Evolutionary conservation across 768 basidiomycete species (phyloP).

Genomic region (Tulasnella sp.): DNA sequence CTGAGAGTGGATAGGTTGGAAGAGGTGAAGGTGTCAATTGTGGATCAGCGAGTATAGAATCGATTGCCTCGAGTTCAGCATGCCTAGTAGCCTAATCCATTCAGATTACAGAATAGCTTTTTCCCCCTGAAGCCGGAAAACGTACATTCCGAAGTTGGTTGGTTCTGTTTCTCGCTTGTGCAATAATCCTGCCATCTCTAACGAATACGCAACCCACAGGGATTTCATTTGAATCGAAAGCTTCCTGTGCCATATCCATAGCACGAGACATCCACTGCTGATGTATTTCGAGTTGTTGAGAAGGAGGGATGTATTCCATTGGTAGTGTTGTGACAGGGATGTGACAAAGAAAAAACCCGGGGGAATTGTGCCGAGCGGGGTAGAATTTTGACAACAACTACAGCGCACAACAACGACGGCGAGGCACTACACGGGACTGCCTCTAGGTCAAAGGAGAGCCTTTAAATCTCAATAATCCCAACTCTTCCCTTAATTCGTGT

Average conservation of each 20-base stretch:
- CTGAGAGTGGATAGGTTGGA: constrained; percentile 49
- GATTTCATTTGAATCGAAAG: constrained; percentile 71
- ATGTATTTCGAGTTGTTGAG: constrained; percentile 29
- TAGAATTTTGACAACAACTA: too few relatives aligned
- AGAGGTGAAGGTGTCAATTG: constrained; percentile 21
- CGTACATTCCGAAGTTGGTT: constrained; percentile 85
- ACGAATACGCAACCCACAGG: constrained; percentile 97
- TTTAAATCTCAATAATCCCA: too few relatives aligned
- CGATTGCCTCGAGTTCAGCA: constrained; percentile 94
- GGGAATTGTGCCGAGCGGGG: too few relatives aligned
- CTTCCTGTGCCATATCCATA: constrained; percentile 73
- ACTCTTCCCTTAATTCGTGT: too few relatives aligned
- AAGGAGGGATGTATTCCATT: constrained; percentile 23
- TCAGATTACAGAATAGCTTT: constrained; percentile 1
- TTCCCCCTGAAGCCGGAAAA: not conserved
- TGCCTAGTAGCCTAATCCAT: constrained; percentile 74
- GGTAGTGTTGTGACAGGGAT: too few relatives aligned
- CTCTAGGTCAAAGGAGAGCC: too few relatives aligned
- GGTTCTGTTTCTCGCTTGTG: constrained; percentile 81
- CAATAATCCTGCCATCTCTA: constrained; percentile 59
- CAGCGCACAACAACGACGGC: too few relatives aligned
- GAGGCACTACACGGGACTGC: too few relatives aligned
- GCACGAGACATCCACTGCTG: constrained; percentile 69
- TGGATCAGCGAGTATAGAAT: constrained; percentile 57
- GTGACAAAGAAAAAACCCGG: too few relatives aligned